A percentile compares a stretch with the other conserved stretches of the same genome.
Evolutionary conservation across 208 protist genomes (phyloP).

Genomic region (Strigomonas galati): DNA sequence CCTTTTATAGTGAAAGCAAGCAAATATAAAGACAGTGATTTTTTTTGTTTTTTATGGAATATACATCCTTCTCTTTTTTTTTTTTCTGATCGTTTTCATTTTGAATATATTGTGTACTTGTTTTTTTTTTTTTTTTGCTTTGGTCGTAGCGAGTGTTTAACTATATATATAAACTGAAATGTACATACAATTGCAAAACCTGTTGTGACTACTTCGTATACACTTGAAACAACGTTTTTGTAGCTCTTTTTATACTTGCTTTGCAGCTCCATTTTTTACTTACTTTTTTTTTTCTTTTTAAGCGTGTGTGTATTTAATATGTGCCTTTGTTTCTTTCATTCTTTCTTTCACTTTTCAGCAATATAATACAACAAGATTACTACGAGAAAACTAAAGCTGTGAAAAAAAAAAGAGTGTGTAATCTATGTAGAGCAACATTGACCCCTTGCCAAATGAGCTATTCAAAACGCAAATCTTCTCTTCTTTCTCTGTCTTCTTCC

Average conservation of each 20-base stretch:
- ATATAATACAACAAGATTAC: background rate
- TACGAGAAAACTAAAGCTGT: background rate
- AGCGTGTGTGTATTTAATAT: background rate
- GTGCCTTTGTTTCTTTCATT: background rate
- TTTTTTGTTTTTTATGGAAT: slow-evolving; percentile 11
- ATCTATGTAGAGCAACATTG: background rate
- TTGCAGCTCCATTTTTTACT: background rate
- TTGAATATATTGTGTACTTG: background rate
- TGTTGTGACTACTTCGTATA: too few species aligned
- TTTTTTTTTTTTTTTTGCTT: too few species aligned
- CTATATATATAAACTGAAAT: too few species aligned
- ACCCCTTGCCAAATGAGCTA: background rate
- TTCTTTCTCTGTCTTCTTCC: background rate
- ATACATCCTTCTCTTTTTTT: slow-evolving; percentile 4
- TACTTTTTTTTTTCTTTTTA: slow-evolving; percentile 9
- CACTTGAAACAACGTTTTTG: too few species aligned
- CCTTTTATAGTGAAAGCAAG: background rate
- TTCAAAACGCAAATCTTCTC: background rate
- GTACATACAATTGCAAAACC: too few species aligned
- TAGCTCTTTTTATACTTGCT: slow-evolving; percentile 4
- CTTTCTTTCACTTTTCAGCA: background rate
- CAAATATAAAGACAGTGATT: too few species aligned
- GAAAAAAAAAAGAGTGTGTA: background rate
- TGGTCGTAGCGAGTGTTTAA: too few species aligned
- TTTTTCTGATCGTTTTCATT: background rate